These are phyloP conservation scores for Drechslerella coelobrocha DNA, from an alignment of 2,329 filamentous ascomycete species.

Conservation along the genomic window DNA sequence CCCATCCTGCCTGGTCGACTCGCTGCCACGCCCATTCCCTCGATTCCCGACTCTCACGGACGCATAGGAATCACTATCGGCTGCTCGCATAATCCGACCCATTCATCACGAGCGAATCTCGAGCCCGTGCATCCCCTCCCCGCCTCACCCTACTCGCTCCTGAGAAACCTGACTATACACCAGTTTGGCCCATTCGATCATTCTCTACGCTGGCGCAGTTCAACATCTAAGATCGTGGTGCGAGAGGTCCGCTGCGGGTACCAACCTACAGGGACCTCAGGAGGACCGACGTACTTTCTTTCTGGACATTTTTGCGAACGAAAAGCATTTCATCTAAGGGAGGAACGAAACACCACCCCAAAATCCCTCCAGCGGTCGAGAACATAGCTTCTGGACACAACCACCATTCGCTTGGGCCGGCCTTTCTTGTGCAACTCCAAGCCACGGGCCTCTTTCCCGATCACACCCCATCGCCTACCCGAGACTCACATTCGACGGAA, in stretches of 20 bases:
- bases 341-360: slow-evolving; percentile 2
- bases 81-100: slow-evolving; percentile 34
- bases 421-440: slow-evolving; percentile 40
- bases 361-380: background rate
- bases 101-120: slow-evolving; percentile 16
- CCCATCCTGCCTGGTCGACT: slow-evolving; percentile 19
- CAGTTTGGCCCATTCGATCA: slow-evolving; percentile 26
- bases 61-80: slow-evolving; percentile 29
- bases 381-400: background rate
- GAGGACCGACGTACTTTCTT: slow-evolving; percentile 25
- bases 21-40: slow-evolving; percentile 6
- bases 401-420: slow-evolving; percentile 18
- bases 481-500: slow-evolving; percentile 43
- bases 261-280: slow-evolving; percentile 51
- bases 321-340: background rate
- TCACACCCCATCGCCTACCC: slow-evolving; percentile 28
- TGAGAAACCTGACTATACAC: slow-evolving; percentile 31
- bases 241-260: slow-evolving; percentile 51
- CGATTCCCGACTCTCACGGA: slow-evolving; percentile 14
- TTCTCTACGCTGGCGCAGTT: slow-evolving; percentile 46
- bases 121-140: slow-evolving; percentile 19
- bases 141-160: slow-evolving; percentile 27
- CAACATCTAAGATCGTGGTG: slow-evolving; percentile 48
- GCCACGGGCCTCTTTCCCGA: background rate
- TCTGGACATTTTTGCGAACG: slow-evolving; percentile 7